phyloP scores from a whole-genome alignment of 2,329 filamentous ascomycete genomes.

The Plenodomus tracheiphilus region DNA sequence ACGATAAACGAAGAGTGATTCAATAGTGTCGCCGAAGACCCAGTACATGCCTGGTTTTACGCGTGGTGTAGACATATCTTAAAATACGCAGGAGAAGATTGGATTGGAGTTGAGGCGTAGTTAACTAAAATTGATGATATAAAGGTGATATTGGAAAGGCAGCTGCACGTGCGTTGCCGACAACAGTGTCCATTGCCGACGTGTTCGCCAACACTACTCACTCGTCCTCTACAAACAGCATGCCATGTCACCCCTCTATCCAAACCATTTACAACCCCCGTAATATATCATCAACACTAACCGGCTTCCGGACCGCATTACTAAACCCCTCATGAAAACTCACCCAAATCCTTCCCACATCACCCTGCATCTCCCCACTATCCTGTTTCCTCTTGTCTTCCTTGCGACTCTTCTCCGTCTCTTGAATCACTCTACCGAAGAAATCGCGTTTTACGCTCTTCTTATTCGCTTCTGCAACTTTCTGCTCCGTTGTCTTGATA shows the following conservation, averaged over 20 bases:
- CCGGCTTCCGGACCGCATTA: slow-evolving; percentile 87
- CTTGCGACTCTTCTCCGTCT: slow-evolving; percentile 46
- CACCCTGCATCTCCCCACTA: slow-evolving; percentile 37
- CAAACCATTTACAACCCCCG: slow-evolving; percentile 56
- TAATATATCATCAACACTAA: slow-evolving; percentile 79
- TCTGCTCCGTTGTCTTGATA: slow-evolving; percentile 22
- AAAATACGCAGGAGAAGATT: neutral
- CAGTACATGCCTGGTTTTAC: neutral
- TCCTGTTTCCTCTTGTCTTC: slow-evolving; percentile 49
- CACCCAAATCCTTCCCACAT: slow-evolving; percentile 74
- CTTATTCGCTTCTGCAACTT: slow-evolving; percentile 26
- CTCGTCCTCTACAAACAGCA: neutral
- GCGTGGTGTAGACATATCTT: neutral
- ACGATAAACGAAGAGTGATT: neutral
- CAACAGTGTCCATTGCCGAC: neutral
- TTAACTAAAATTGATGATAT: neutral
- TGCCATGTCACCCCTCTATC: neutral
- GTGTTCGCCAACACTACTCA: neutral
- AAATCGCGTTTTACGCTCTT: slow-evolving; percentile 73
- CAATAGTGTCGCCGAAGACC: neutral
- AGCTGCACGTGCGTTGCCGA: too few species aligned
- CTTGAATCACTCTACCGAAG: slow-evolving; percentile 73
- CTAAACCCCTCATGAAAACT: slow-evolving; percentile 89
- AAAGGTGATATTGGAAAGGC: too few species aligned
- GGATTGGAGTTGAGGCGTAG: neutral